Evolutionary conservation across 192 early-diverging fungal species (phyloP), one percentile per base, ranked within the genome.

Genomic region (Coemansia sp.): DNA sequence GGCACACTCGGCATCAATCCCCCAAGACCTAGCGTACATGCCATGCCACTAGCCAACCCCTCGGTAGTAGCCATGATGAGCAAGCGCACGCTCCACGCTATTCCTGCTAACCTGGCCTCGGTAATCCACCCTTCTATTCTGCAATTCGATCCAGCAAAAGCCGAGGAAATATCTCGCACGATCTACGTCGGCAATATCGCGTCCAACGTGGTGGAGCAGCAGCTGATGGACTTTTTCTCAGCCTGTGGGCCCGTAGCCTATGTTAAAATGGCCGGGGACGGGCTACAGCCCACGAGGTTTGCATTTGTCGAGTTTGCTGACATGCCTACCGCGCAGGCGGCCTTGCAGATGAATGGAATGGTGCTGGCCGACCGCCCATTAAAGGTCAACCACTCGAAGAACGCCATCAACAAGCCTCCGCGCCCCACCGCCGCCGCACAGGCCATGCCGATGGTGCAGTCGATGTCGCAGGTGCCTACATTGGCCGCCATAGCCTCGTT

Each of bases 251-350:
- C 86, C 3, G 86, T 92, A 4, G 83, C 85, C 5, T 87, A 85
- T 46, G 84, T 91, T 18, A 92, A 91, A 56, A 88, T 93, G 86
- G 90, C 91, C 0, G 91, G 91, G 1, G 89, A 92, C 61, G 84
- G 82, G 9, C 62, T 77, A 31, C 87, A 89, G 69, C 79, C 82
- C 0, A 88, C 85, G 18, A 45, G 91, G 13, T 93, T 90, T 84
- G 89, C 91, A 5, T 93, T 93, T 69, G 77, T 93, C 36, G 90
- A 92, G 84, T 93, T 92, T 84, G 89, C 84, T 0, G 85, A 82
- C 20, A 61, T 75, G 35, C 84, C 82, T 8, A 77, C 67, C 3
- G 86, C 88, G 6, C 79, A 85, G 42, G 69, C 72, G 9, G 91
- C 89, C 1, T 68, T 92, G 67, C 64, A 70, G 55, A 84, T 91